phyloP scores from a whole-genome alignment of 495 filamentous ascomycete species.

The Daldinia bambusicola region DNA sequence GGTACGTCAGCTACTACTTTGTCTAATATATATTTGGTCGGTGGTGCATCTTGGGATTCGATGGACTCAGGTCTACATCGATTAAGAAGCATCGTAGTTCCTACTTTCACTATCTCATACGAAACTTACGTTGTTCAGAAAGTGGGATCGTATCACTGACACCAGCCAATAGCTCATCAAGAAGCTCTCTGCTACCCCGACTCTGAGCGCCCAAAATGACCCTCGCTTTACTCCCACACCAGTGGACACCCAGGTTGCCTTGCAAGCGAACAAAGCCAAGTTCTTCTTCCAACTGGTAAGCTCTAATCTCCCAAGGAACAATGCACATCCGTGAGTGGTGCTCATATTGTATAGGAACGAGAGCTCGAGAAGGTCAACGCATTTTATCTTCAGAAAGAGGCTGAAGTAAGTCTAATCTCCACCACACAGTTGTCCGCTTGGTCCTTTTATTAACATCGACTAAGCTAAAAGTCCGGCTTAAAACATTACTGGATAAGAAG shows the following conservation, averaged over 20 bases:
- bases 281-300: constrained; percentile 97
- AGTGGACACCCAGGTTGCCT: constrained; percentile 82
- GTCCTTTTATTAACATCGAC: constrained; percentile 21
- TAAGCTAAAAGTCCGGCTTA: constrained; percentile 90
- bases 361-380: constrained; percentile 98
- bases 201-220: constrained; percentile 77
- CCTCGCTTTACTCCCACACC: constrained; percentile 56
- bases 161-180: constrained; percentile 85
- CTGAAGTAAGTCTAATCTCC: constrained; percentile 72
- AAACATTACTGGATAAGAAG: constrained; percentile 94
- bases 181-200: constrained; percentile 90
- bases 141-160: constrained; percentile 49
- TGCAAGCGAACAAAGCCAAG: constrained; percentile 96
- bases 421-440: neutral
- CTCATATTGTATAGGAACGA: constrained; percentile 72
- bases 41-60: constrained; percentile 13
- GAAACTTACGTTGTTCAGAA: constrained; percentile 29
- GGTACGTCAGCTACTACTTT: constrained; percentile 60
- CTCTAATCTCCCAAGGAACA: constrained; percentile 6
- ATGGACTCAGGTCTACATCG: constrained; percentile 4
- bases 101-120: constrained; percentile 30
- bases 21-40: constrained; percentile 16
- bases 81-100: constrained; percentile 9
- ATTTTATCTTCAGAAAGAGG: constrained; percentile 98
- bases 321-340: neutral